These are phyloP conservation scores for Candida lessepsii DNA, from an alignment of 805 yeast genomes.

Conservation along the genomic window DNA sequence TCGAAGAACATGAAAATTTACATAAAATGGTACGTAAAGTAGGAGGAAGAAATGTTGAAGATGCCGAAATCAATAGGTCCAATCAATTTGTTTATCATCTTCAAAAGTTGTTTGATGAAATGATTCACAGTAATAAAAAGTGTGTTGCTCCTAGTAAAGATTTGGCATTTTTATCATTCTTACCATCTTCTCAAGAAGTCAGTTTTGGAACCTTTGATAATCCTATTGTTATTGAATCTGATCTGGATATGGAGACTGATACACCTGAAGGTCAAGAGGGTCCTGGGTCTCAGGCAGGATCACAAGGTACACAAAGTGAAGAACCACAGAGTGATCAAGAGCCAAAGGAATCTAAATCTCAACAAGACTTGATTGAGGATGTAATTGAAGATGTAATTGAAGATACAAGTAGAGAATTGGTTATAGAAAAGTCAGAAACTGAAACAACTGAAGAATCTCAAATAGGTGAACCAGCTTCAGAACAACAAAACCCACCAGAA, in stretches of 20 bases:
- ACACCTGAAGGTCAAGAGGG: too few species aligned
- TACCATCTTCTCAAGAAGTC: constrained; percentile 67
- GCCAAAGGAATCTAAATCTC: too few species aligned
- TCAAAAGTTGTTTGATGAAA: constrained; percentile 62
- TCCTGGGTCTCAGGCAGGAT: too few species aligned
- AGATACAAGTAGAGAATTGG: background rate
- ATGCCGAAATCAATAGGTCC: constrained; percentile 75
- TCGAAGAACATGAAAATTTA: constrained; percentile 35
- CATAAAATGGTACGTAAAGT: constrained; percentile 47
- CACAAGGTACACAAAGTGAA: too few species aligned
- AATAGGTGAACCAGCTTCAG: constrained; percentile 2
- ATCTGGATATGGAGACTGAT: constrained; percentile 5
- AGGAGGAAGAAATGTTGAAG: constrained; percentile 83
- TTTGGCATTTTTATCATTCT: constrained; percentile 82
- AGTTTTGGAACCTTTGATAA: constrained; percentile 23
- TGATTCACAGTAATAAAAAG: constrained; percentile 60
- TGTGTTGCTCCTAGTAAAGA: constrained; percentile 81
- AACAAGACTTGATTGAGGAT: too few species aligned
- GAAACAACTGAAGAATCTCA: background rate
- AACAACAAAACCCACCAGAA: background rate
- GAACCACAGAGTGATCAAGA: too few species aligned
- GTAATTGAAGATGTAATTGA: too few species aligned
- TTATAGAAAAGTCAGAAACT: background rate
- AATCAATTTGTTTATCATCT: constrained; percentile 77
- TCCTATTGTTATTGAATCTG: constrained; percentile 11